Evolutionary conservation across 371 early-diverging fungal species (phyloP).

Genomic region (Globomyces sp.): DNA sequence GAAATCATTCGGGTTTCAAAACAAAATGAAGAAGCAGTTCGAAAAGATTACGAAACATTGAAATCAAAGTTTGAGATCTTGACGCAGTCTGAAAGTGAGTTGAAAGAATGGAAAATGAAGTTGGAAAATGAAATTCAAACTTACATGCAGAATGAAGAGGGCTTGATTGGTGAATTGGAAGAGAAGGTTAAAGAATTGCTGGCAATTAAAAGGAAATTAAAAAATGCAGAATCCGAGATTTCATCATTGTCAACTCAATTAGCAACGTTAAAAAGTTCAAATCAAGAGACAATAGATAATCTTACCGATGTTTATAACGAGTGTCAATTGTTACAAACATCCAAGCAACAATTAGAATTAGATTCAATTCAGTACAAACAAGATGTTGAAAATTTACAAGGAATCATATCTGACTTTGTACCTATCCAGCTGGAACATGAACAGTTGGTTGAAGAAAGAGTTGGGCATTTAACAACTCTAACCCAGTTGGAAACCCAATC

Average conservation of each 20-base stretch:
- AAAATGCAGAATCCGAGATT: neutral
- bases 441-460: neutral
- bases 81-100: neutral
- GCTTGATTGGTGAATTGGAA: neutral
- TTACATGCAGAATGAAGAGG: neutral
- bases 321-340: neutral
- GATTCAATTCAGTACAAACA: neutral
- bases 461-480: neutral
- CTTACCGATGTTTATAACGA: slow-evolving; percentile 1
- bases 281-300: neutral
- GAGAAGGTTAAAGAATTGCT: slow-evolving; percentile 7
- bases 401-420: neutral
- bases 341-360: slow-evolving; percentile 1
- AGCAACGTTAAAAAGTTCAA: neutral
- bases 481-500: neutral
- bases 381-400: neutral
- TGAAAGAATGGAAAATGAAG: neutral
- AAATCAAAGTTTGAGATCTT: neutral
- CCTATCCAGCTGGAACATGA: neutral
- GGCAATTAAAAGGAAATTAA: neutral
- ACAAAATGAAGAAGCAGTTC: too few relatives aligned
- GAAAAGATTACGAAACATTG: too few relatives aligned
- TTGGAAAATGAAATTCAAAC: neutral
- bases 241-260: neutral
- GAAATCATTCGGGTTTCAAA: neutral